Evolutionary conservation across 2,329 filamentous ascomycete species (phyloP).

Genomic region (Emergomyces orientalis): DNA sequence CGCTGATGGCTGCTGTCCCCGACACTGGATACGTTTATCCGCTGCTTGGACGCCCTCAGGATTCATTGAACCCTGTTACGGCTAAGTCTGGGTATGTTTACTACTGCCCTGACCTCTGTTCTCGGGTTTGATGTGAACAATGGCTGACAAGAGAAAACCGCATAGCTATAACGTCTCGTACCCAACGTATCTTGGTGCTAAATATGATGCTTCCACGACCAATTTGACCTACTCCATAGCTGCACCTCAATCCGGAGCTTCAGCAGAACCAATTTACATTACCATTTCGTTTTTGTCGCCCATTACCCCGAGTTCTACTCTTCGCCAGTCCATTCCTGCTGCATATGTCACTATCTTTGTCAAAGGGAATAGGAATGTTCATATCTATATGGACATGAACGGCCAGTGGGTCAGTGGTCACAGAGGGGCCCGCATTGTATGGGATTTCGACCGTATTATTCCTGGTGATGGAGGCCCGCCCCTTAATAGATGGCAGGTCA

Average conservation of each 20-base stretch:
- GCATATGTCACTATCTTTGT: conserved; percentile 66
- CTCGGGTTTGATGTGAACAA: background rate
- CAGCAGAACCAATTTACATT: conserved; percentile 27
- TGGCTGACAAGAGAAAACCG: background rate
- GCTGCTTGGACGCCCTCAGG: conserved; percentile 56
- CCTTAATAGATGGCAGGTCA: conserved; percentile 38
- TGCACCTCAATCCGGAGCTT: conserved; percentile 30
- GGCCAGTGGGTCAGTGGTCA: conserved; percentile 78
- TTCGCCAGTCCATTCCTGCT: conserved; percentile 73
- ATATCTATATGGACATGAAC: conserved; percentile 57
- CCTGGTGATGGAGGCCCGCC: conserved; percentile 30
- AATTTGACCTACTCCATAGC: conserved; percentile 58
- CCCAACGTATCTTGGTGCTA: conserved; percentile 51
- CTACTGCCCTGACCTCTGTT: background rate
- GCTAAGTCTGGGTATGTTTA: conserved; percentile 29
- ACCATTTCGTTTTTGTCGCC: conserved; percentile 61
- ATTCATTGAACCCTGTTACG: conserved; percentile 42
- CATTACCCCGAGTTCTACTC: conserved; percentile 69
- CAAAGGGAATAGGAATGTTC: conserved; percentile 54
- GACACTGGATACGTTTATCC: conserved; percentile 53
- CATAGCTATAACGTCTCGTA: conserved; percentile 49
- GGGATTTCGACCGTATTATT: conserved; percentile 50
- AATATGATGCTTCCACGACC: conserved; percentile 61
- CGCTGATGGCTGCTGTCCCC: conserved; percentile 53
- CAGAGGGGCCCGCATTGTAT: conserved; percentile 57